Base-by-base conservation (phyloP, 164 flowering plant species). In the Nelumbo lutea region DNA sequence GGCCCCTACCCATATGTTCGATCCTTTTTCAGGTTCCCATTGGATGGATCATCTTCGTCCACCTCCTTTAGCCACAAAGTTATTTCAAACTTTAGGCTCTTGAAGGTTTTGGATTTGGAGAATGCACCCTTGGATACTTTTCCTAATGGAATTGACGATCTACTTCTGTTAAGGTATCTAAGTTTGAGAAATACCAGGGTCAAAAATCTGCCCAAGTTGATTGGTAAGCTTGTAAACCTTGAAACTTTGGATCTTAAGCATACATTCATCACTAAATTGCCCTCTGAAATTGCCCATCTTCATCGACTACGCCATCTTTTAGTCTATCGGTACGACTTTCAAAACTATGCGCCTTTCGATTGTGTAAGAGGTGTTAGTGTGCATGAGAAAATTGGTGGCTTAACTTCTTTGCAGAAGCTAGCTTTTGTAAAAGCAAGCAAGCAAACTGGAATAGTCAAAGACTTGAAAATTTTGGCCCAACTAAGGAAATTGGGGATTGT, bases 91-190 rank as follows among this genome's bases (percentile, higher is more conserved):
- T 70, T 66, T 44, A 75, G 11, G 61, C 9, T 67, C 5, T 1
- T 75, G 5, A 67, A 68, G 61, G 68, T 71, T 43, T 58, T 75
- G 13, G 65, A 67, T 50, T 10, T 75, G 43, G 56, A 59, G 15
- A 56, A 44, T 13, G 46, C 55, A 9, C 63, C 68, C 39, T 8
- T 68, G 6, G 6, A 46, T 6, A 9, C 4, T 11, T 47, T 73
- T 1, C 76, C 76, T 1, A 10, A 50, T 46, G 68, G 41, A 9
- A 9, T 73, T 38, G 9, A 56, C 10, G 1, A 68, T 9, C 62
- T 67, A n/a, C 47, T 61, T 43, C 50, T 66, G 56, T 57, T 72
- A 11, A 38, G 67, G 42, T 66, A 72, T 53, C 47, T 72, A 27
- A 55, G n/a, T 44, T 45, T 72, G 67, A 67, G 62, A 52, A 62